These are phyloP conservation scores for Pseudisothecium myosuroides DNA, from an alignment of 225 moss, liverwort and hornwort genomes.

Conservation along the genomic window DNA sequence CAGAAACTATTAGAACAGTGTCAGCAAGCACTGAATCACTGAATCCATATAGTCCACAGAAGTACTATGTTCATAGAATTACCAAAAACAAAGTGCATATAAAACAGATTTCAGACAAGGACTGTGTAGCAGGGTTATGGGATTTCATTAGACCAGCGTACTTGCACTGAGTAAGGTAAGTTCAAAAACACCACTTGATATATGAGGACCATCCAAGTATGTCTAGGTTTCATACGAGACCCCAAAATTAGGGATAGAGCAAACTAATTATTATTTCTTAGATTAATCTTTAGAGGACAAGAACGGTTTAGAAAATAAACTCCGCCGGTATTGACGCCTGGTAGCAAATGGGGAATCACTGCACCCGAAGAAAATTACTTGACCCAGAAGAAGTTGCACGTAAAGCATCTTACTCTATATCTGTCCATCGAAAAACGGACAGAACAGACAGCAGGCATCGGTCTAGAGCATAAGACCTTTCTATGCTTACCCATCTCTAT, in stretches of 20 bases:
- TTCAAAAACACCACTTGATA: background rate
- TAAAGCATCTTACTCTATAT: background rate
- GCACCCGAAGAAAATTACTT: background rate
- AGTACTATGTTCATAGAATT: background rate
- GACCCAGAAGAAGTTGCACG: background rate
- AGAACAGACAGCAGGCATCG: background rate
- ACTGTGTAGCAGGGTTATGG: background rate
- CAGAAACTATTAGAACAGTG: background rate
- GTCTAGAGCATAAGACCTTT: background rate
- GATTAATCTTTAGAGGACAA: background rate
- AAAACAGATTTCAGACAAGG: background rate
- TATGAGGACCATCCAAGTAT: background rate
- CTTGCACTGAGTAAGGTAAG: background rate
- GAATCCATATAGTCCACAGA: background rate
- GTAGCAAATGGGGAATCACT: background rate
- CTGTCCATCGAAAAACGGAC: background rate
- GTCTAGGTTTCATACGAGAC: background rate
- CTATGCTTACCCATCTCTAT: conserved; percentile 56
- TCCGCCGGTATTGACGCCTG: background rate
- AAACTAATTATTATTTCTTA: background rate
- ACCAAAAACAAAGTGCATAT: background rate
- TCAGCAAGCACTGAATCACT: background rate
- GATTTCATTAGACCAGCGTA: background rate
- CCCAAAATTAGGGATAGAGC: background rate
- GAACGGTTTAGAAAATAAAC: background rate